These are phyloP conservation scores for Citeromyces siamensis DNA, from an alignment of 1,139 yeast species.

Conservation along the genomic window DNA sequence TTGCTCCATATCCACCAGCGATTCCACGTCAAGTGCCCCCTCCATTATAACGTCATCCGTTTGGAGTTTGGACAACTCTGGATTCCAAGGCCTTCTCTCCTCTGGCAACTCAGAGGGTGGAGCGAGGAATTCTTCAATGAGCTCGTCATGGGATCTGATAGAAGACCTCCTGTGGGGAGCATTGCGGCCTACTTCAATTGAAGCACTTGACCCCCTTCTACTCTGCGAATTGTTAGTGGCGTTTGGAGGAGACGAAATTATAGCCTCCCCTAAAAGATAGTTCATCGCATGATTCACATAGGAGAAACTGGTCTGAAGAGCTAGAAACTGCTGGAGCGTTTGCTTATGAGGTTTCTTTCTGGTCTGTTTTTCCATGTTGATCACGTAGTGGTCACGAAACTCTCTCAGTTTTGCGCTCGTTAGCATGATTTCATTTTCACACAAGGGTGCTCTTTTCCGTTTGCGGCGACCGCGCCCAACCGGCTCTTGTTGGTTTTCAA, in stretches of 20 bases:
- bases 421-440: slow-evolving; percentile 1
- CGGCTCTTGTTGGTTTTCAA: neutral
- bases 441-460: neutral
- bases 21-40: neutral
- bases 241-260: neutral
- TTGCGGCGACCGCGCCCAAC: neutral
- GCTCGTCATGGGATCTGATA: slow-evolving; percentile 1
- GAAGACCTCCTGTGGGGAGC: neutral
- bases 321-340: neutral
- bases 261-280: neutral
- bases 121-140: neutral
- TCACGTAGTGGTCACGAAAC: slow-evolving; percentile 13
- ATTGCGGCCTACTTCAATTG: slow-evolving; percentile 1
- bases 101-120: neutral
- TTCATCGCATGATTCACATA: neutral
- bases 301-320: neutral
- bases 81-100: neutral
- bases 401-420: slow-evolving; percentile 8
- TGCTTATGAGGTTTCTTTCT: neutral
- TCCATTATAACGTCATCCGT: neutral
- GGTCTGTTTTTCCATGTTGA: slow-evolving; percentile 9
- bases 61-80: neutral
- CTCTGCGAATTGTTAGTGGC: neutral
- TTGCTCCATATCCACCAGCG: neutral
- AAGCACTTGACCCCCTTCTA: neutral